These are phyloP conservation scores for Pythium folliculosum DNA, from an alignment of 352 stramenopile species.

Conservation along the genomic window DNA sequence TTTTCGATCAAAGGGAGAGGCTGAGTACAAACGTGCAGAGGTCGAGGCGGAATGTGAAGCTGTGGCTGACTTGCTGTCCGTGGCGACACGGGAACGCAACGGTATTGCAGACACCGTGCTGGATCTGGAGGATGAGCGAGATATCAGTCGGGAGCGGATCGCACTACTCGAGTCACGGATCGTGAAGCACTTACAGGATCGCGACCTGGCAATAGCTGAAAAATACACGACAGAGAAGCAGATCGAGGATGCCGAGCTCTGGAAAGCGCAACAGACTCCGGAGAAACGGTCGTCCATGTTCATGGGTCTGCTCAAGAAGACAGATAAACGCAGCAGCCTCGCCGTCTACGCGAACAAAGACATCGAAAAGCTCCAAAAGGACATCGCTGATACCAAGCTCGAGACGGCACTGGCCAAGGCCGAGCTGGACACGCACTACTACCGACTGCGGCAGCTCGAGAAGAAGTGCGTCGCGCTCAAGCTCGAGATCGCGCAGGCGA, in stretches of 20 bases:
- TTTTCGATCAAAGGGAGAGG: slow-evolving; percentile 12
- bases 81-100: slow-evolving; percentile 46
- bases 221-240: slow-evolving; percentile 72
- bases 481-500: slow-evolving; percentile 63
- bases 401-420: slow-evolving; percentile 55
- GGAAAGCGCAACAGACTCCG: slow-evolving; percentile 41
- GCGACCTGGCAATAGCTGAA: slow-evolving; percentile 68
- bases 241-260: slow-evolving; percentile 60
- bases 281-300: slow-evolving; percentile 29
- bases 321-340: slow-evolving; percentile 8
- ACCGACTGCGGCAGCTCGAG: slow-evolving; percentile 58
- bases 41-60: slow-evolving; percentile 52
- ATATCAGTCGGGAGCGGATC: slow-evolving; percentile 50
- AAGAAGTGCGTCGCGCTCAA: slow-evolving; percentile 61
- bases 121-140: slow-evolving; percentile 43
- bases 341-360: slow-evolving; percentile 47
- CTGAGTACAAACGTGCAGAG: slow-evolving; percentile 39
- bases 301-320: slow-evolving; percentile 20
- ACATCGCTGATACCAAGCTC: slow-evolving; percentile 70
- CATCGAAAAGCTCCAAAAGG: slow-evolving; percentile 59
- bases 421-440: slow-evolving; percentile 61
- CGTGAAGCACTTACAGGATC: slow-evolving; percentile 72
- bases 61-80: slow-evolving; percentile 47
- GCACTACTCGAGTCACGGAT: slow-evolving; percentile 68
- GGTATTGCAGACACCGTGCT: slow-evolving; percentile 45